These are phyloP conservation scores for Pseudonitzschia delicatissima DNA, from an alignment of 108 stramenopile species.

Conservation along the genomic window DNA sequence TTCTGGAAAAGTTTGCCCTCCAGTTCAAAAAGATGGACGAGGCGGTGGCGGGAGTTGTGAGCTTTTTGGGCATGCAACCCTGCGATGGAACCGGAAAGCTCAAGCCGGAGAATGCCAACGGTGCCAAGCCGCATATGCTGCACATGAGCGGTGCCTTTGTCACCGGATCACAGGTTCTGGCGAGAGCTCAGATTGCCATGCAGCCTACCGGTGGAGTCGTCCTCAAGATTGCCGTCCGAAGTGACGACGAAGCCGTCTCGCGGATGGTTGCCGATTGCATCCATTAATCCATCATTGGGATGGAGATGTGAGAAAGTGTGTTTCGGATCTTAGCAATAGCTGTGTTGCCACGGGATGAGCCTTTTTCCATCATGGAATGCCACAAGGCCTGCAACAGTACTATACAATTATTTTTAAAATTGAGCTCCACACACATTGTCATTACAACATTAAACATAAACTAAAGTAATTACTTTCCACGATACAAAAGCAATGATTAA, in stretches of 20 bases:
- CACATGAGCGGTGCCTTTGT: constrained; percentile 90
- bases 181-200: constrained; percentile 81
- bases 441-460: too few species aligned
- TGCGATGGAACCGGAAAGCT: constrained; percentile 85
- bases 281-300: constrained; percentile 31
- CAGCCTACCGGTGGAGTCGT: constrained; percentile 57
- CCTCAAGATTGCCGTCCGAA: constrained; percentile 91
- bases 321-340: too few species aligned
- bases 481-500: too few species aligned
- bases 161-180: constrained; percentile 73
- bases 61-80: constrained; percentile 88
- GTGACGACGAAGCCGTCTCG: constrained; percentile 64
- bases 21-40: constrained; percentile 88
- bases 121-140: constrained; percentile 82
- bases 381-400: too few species aligned
- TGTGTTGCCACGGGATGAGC: too few species aligned
- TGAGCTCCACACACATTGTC: too few species aligned
- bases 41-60: constrained; percentile 76
- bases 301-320: too few species aligned
- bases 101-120: constrained; percentile 30
- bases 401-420: too few species aligned
- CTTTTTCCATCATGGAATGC: too few species aligned
- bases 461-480: too few species aligned
- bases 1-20: constrained; percentile 89
- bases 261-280: constrained; percentile 89